Evolutionary conservation across 2,329 filamentous ascomycete species (phyloP).

Genomic region (Bipolaris victoriae): DNA sequence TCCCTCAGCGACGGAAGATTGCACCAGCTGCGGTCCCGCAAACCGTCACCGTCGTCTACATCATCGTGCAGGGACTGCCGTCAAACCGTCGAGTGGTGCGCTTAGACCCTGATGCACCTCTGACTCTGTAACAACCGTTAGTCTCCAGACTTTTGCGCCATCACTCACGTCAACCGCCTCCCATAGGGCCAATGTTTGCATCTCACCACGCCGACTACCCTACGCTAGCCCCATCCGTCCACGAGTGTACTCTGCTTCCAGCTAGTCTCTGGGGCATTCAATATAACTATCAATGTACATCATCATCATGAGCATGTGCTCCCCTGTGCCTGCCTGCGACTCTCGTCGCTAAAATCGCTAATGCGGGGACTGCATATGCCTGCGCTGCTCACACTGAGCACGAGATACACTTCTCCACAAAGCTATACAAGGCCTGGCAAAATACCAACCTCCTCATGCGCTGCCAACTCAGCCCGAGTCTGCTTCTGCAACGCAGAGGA

Average conservation of each 20-base stretch:
- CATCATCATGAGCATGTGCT: slow-evolving; percentile 13
- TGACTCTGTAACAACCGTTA: slow-evolving; percentile 8
- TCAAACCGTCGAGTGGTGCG: slow-evolving; percentile 9
- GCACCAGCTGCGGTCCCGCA: slow-evolving; percentile 6
- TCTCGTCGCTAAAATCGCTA: background rate
- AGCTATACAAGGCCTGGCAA: background rate
- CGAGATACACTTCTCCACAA: background rate
- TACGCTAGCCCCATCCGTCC: too few species aligned
- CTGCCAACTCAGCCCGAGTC: background rate
- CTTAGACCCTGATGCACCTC: slow-evolving; percentile 23
- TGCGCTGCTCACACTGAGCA: background rate
- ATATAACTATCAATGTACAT: background rate
- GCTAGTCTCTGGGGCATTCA: slow-evolving; percentile 10
- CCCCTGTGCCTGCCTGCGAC: background rate
- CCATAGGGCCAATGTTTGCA: slow-evolving; percentile 17
- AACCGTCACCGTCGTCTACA: slow-evolving; percentile 18
- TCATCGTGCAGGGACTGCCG: slow-evolving; percentile 25
- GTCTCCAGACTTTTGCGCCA: slow-evolving; percentile 16
- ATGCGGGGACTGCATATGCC: background rate
- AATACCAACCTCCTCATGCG: background rate
- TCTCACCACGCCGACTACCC: background rate
- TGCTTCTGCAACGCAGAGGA: background rate
- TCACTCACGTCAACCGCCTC: slow-evolving; percentile 28
- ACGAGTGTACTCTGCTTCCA: too few species aligned
- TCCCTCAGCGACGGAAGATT: background rate